Percentiles rank a stretch among this genome's conserved stretches.
phyloP scores from a whole-genome alignment of 371 early-diverging fungal genomes.

The Chytridiales sp. region DNA sequence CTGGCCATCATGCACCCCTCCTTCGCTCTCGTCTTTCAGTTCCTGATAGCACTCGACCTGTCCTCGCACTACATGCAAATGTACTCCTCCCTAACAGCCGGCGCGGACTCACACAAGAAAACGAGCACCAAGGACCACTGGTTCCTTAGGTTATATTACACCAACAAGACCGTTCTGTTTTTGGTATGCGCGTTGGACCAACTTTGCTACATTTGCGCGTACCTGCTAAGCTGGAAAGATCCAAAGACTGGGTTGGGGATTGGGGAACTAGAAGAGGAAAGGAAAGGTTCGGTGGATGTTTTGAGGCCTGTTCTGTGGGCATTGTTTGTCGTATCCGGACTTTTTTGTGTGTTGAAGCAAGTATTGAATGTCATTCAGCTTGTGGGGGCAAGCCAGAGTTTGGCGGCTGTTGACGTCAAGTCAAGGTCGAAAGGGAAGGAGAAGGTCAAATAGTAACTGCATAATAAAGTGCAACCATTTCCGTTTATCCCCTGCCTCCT shows the following conservation, averaged over 20 bases:
- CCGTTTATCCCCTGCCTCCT: too few relatives aligned
- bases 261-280: slow-evolving; percentile 1
- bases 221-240: slow-evolving; percentile 52
- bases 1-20: slow-evolving; percentile 69
- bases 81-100: slow-evolving; percentile 89
- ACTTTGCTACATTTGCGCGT: slow-evolving; percentile 81
- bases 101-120: slow-evolving; percentile 85
- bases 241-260: slow-evolving; percentile 8
- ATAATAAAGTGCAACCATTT: too few relatives aligned
- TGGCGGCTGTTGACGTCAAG: slow-evolving; percentile 70
- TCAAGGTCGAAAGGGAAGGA: slow-evolving; percentile 25
- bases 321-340: slow-evolving; percentile 55
- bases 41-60: slow-evolving; percentile 87
- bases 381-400: slow-evolving; percentile 74
- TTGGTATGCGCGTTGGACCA: slow-evolving; percentile 89
- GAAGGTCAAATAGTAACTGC: slow-evolving; percentile 7
- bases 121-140: slow-evolving; percentile 54
- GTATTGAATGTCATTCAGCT: slow-evolving; percentile 89
- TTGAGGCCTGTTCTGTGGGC: slow-evolving; percentile 25
- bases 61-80: slow-evolving; percentile 98
- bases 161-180: slow-evolving; percentile 82
- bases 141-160: slow-evolving; percentile 85
- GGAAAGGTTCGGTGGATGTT: too few relatives aligned
- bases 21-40: slow-evolving; percentile 78
- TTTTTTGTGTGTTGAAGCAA: slow-evolving; percentile 84